A percentile compares a stretch with the other conserved stretches of the same genome.
phyloP scores from a whole-genome alignment of 805 yeast genomes.

The Candida xiaguanensis region DNA sequence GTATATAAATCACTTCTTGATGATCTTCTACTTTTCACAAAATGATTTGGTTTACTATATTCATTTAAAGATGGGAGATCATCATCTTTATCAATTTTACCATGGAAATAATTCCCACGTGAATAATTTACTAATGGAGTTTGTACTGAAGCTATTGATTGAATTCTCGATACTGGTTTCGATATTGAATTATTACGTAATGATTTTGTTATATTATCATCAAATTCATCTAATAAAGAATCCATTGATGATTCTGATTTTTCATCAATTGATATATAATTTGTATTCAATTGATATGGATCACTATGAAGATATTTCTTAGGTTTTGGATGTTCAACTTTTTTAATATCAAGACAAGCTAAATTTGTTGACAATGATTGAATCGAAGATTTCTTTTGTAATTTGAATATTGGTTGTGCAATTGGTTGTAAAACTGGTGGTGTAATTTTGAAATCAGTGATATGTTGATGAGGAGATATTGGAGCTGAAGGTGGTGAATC shows the following conservation, averaged over 20 bases:
- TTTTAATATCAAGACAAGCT: slow-evolving; percentile 24
- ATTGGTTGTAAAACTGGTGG: neutral
- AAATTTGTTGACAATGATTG: slow-evolving; percentile 25
- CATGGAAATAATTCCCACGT: slow-evolving; percentile 7
- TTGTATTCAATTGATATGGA: slow-evolving; percentile 5
- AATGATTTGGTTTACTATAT: slow-evolving; percentile 13
- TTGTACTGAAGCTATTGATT: slow-evolving; percentile 5
- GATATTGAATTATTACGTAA: slow-evolving; percentile 20
- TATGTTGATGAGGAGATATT: slow-evolving; percentile 25
- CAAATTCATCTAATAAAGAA: slow-evolving; percentile 41
- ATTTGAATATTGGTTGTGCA: neutral
- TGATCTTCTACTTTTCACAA: slow-evolving; percentile 29
- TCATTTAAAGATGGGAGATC: slow-evolving; percentile 34
- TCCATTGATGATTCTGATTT: slow-evolving; percentile 34
- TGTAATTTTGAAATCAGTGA: neutral
- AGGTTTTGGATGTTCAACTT: slow-evolving; percentile 16
- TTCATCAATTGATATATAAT: slow-evolving; percentile 7
- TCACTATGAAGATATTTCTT: slow-evolving; percentile 5
- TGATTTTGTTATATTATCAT: slow-evolving; percentile 35
- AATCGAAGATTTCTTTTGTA: slow-evolving; percentile 14
- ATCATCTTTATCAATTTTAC: slow-evolving; percentile 9
- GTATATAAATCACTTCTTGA: slow-evolving; percentile 40
- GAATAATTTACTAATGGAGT: neutral
- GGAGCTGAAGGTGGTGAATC: slow-evolving; percentile 45
- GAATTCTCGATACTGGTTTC: slow-evolving; percentile 24